Evolutionary conservation across 2,329 filamentous ascomycete genomes (phyloP), one percentile per base, ranked within the genome.

Genomic region (Neonectria punicea): DNA sequence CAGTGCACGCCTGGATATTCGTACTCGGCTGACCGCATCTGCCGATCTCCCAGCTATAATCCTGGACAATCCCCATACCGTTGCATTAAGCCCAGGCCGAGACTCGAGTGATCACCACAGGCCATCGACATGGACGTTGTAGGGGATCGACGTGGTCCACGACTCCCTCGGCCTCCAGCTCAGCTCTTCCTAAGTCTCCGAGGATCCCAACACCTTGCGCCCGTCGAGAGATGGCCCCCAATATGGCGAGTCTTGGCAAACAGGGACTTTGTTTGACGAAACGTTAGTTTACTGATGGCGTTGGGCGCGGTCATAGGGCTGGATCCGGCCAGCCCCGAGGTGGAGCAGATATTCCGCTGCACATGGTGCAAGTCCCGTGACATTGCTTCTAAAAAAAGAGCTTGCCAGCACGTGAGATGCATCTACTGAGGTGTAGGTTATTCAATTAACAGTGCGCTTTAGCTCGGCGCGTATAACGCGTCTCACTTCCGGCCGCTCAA

Each of bases 391-490:
- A 51, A 30, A 32, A 58, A 60, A 53, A 28, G 57, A 63, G 30
- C 30, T 30, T 43, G 53, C 25, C n/a, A n/a, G 7, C 55, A 53
- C 53, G 55, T 47, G 7, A 30, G 5, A n/a, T 57, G 43, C n/a
- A 55, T 20, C 11, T 70, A 68, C 2, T 59, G 63, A 53, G 46
- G 61, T 10, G 5, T 1, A 5, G 25, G 25, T 8, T 62, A 64
- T 58, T 30, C 50, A 61, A 14, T 34, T 63, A 67, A 43, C 51
- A 30, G 53, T 58, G 46, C 44, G 46, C 58, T 62, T 70, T 63
- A 61, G 62, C 67, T 55, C 53, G 56, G 70, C 72, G 72, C 72
- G 72, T 74, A 66, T 67, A 67, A 72, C 72, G 72, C 72, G 72
- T 74, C 69, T 68, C 67, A 58, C 60, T 60, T 18, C 10, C 36